Evolutionary conservation across 1,284 basidiomycete species (phyloP), one percentile per base, ranked within the genome.

Genomic region (Malassezia sp.): DNA sequence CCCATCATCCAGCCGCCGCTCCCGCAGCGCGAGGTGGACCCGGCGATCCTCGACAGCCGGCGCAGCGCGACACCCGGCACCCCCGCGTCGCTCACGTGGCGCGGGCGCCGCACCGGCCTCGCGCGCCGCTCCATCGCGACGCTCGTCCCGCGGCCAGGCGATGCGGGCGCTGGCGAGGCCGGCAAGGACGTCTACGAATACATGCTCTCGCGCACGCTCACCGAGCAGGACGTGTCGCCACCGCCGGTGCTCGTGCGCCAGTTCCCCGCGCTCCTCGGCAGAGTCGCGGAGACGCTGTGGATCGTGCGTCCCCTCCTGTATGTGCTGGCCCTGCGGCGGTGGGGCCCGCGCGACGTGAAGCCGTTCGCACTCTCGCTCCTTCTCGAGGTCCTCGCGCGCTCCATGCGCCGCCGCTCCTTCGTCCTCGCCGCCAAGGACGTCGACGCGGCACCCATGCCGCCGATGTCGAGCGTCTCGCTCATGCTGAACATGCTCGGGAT

Each of bases 1-100:
- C 63, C 71, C 39, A 44, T 59, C 10, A 58, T 74, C 5, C 50
- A 72, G 26, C 72, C 72, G 3, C 65, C 65, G n/a, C 60, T 70
- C n/a, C 63, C 65, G 1, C 63, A 70, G 45, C 53, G 67, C 22
- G 67, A 70, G 33, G 57, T 68, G 6, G 67, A 70, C 38, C 67
- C 67, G 0, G 60, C 65, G 5, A 49, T 56, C 3, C 52, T 70
- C 4, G 65, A 67, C 37, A n/a, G n/a, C n/a, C 42, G 43, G 11
- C 54, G 54, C 12, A 20, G 37, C 24, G n/a, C 27, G n/a, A 20
- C 14, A 22, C 33, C 8, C 20, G 23, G 24, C 1, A 41, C 50
- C 12, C 52, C 55, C 21, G 54, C 51, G 23, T 52, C 53, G 8
- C 55, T 42, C 43, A 45, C 48, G 23, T 63, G 60, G 64, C 59